These are phyloP conservation scores for Acanthamoeba lenticulata DNA, from an alignment of 208 protist species.

Conservation along the genomic window DNA sequence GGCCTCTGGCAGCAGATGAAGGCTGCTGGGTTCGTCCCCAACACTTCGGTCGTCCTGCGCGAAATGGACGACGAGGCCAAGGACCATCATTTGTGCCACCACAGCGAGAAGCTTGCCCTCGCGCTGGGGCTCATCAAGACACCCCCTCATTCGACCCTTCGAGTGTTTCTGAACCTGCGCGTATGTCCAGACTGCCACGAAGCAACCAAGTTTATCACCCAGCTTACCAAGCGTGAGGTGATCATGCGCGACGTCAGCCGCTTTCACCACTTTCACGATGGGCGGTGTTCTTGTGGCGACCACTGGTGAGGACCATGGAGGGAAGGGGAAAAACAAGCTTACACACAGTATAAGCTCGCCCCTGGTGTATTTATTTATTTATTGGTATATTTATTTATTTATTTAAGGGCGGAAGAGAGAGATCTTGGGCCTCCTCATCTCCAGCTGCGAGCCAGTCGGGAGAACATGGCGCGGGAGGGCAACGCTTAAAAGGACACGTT, in stretches of 20 bases:
- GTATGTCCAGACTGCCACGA: constrained; percentile 68
- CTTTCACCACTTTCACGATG: constrained; percentile 65
- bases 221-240: background rate
- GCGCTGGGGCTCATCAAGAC: background rate
- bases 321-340: too few species aligned
- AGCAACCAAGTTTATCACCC: constrained; percentile 61
- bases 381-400: too few species aligned
- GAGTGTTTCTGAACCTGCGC: constrained; percentile 22
- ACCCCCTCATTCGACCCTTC: background rate
- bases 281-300: constrained; percentile 54
- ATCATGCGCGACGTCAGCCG: constrained; percentile 56
- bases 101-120: constrained; percentile 66
- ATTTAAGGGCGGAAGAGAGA: too few species aligned
- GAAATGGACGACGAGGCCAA: constrained; percentile 12
- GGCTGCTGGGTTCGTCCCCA: constrained; percentile 45
- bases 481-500: too few species aligned
- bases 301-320: background rate
- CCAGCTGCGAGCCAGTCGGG: too few species aligned
- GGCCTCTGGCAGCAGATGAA: background rate
- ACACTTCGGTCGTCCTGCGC: constrained; percentile 1
- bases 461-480: too few species aligned
- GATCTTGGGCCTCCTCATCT: too few species aligned
- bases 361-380: too few species aligned
- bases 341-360: too few species aligned
- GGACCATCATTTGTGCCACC: background rate